Evolutionary conservation across 768 basidiomycete genomes (phyloP).

Genomic region (Lentinula raphanica): DNA sequence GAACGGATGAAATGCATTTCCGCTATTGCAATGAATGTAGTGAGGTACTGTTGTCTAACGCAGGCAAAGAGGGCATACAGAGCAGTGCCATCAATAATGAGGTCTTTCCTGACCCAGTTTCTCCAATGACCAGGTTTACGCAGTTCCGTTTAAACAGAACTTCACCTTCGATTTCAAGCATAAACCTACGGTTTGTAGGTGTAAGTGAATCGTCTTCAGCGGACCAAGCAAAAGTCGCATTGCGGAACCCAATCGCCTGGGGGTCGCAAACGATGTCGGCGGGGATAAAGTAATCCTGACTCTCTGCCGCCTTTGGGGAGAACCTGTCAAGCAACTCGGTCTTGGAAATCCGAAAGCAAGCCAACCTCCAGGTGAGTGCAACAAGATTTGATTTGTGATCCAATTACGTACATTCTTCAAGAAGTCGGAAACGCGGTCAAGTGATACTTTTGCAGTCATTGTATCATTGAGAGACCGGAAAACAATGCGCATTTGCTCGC

Average conservation of each 20-base stretch:
- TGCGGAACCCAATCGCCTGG: slow-evolving; percentile 44
- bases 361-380: too few species aligned
- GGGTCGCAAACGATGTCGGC: slow-evolving; percentile 1
- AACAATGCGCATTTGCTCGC: not conserved
- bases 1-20: slow-evolving; percentile 63
- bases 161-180: slow-evolving; percentile 45
- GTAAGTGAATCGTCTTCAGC: too few species aligned
- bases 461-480: not conserved
- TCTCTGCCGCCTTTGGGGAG: slow-evolving; percentile 12
- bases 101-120: slow-evolving; percentile 43
- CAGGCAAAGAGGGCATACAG: too few species aligned
- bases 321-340: slow-evolving; percentile 46
- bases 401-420: slow-evolving; percentile 33
- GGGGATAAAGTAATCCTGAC: not conserved
- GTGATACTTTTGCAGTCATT: slow-evolving; percentile 55
- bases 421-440: slow-evolving; percentile 50
- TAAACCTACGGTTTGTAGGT: slow-evolving; percentile 42
- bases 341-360: slow-evolving; percentile 14
- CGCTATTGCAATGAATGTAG: too few species aligned
- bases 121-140: slow-evolving; percentile 54
- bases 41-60: too few species aligned
- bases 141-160: slow-evolving; percentile 46
- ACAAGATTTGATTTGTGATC: too few species aligned
- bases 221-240: slow-evolving; percentile 58
- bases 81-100: slow-evolving; percentile 60